A percentile compares a stretch with the other conserved stretches of the same genome.
Evolutionary conservation across 495 filamentous ascomycete species (phyloP).

Genomic region (Daldinia decipiens): DNA sequence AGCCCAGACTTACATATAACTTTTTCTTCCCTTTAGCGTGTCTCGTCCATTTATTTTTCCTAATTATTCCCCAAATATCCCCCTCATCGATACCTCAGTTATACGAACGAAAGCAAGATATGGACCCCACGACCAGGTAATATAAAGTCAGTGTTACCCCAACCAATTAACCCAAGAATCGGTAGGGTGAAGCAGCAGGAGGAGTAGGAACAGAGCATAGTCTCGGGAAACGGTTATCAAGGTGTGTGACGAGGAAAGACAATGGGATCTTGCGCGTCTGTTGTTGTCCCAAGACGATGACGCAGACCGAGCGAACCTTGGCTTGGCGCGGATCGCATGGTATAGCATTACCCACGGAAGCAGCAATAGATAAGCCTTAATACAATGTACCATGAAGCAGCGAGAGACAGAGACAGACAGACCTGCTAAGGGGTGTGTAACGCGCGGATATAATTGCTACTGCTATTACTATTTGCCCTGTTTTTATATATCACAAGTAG

Average conservation of each 20-base stretch:
- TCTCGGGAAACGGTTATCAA: background rate
- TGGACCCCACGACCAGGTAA: slow-evolving; percentile 29
- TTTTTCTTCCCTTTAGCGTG: slow-evolving; percentile 30
- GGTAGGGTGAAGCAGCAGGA: background rate
- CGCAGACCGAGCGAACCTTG: background rate
- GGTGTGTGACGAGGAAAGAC: background rate
- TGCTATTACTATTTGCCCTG: background rate
- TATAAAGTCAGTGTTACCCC: background rate
- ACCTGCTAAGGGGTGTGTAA: background rate
- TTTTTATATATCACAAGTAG: background rate
- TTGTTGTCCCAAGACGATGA: background rate
- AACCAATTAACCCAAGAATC: background rate
- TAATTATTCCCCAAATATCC: slow-evolving; percentile 32
- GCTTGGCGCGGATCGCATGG: background rate
- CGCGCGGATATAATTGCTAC: background rate
- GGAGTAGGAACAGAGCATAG: slow-evolving; percentile 1
- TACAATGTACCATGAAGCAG: slow-evolving; percentile 31
- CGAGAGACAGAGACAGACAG: background rate
- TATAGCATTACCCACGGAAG: slow-evolving; percentile 18
- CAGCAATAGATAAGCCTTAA: slow-evolving; percentile 42
- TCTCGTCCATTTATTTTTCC: slow-evolving; percentile 11
- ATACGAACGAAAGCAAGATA: slow-evolving; percentile 37
- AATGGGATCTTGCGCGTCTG: background rate
- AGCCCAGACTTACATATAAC: slow-evolving; percentile 14
- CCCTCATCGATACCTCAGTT: slow-evolving; percentile 35